Conservation (phyloP, 768 basidiomycete species). For the Trametes cubensis region DNA sequence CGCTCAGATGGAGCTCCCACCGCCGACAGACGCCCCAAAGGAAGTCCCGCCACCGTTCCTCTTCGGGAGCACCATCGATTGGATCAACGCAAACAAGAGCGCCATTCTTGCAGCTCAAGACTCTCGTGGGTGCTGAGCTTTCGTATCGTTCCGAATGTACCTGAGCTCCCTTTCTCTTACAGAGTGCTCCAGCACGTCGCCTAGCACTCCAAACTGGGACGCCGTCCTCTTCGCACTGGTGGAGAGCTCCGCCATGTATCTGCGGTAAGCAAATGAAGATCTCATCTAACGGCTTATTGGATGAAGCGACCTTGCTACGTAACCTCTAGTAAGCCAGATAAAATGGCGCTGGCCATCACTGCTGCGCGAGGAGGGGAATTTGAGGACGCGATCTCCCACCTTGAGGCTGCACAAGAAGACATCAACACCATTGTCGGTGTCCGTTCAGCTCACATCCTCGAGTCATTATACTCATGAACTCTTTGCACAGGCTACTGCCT, state of each 20-base stretch:
- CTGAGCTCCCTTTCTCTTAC: too few relatives aligned
- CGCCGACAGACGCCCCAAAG: too few relatives aligned
- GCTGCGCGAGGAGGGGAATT: conserved; percentile 8
- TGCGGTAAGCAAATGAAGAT: background rate
- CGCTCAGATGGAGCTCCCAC: too few relatives aligned
- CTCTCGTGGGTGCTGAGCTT: too few relatives aligned
- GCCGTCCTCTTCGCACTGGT: conserved; percentile 1
- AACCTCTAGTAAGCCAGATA: background rate
- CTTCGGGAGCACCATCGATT: too few relatives aligned
- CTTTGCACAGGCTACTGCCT: background rate
- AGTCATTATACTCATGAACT: background rate
- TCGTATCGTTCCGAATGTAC: too few relatives aligned
- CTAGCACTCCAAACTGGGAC: conserved; percentile 8
- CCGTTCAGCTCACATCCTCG: background rate
- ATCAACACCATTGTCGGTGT: conserved; percentile 7
- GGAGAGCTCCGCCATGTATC: conserved; percentile 8
- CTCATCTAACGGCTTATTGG: background rate
- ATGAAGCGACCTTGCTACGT: too few relatives aligned
- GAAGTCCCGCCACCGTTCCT: too few relatives aligned
- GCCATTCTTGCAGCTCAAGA: too few relatives aligned
- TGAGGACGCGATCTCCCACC: background rate
- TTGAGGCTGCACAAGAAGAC: conserved; percentile 2
- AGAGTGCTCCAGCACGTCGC: background rate
- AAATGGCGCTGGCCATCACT: background rate
- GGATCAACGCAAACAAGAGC: too few relatives aligned